Base-by-base conservation (phyloP, 192 early-diverging fungal species). In the Podila horticola region DNA sequence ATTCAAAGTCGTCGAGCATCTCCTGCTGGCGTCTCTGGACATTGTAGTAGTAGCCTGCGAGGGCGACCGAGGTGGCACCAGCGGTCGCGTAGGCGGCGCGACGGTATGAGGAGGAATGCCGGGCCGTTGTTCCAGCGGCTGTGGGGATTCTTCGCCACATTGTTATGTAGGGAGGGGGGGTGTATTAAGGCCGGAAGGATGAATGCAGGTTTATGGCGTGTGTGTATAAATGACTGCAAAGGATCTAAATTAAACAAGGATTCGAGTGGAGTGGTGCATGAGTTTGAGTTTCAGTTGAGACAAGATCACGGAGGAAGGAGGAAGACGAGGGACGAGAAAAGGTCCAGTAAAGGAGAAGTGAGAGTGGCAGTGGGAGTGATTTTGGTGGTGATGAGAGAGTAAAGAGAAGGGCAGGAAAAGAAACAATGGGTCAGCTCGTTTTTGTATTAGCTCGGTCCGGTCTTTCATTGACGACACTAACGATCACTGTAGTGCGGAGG, bases 131-230 rank as follows among this genome's bases (percentile, higher is more conserved):
- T 29, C 64, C 75, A 41, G 49, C 64, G 8, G 75, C 67, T 22
- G 75, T 38, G 15, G 75, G 69, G 59, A 77, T 77, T 64, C 75
- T 68, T 62, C 69, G 75, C 75, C 75, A 77, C 75, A 77, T 76
- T 45, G 33, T 31, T 50, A 58, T 74, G n/a, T n/a, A n/a, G 64
- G 29, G 55, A 62, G 38, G 65, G 52, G 24, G 51, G n/a, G 64
- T 22, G 61, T 13, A 45, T 45, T 45, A 45, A 45, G 15, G 41
- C 15, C 0, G 31, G n/a, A 24, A 45, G 45, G n/a, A 31, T 57
- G 58, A 45, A 5, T 11, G 24, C 2, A 36, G 57, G 29, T 52
- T 68, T 24, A 6, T 24, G 52, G 20, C 4, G 52, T 55, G 17
- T 10, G 52, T 8, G 1, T 55, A 26, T 30, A 66, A 38, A 66